These are phyloP conservation scores for Pestalotiopsis sp. DNA, from an alignment of 2,329 filamentous ascomycete species.

Conservation along the genomic window DNA sequence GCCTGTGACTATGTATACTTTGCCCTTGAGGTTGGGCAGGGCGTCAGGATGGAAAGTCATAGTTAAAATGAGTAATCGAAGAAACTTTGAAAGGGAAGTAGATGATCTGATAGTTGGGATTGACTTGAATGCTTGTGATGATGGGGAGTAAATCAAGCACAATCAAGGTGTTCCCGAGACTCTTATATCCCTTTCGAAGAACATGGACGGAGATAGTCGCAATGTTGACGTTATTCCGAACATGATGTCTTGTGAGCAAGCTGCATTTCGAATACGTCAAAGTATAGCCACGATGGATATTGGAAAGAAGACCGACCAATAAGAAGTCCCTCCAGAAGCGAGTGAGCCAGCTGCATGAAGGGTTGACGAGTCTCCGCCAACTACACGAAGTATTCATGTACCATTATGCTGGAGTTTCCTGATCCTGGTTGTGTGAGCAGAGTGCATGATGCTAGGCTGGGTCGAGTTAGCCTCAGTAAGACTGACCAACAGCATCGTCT, in stretches of 20 bases:
- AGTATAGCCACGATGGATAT: neutral
- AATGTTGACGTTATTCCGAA: slow-evolving; percentile 19
- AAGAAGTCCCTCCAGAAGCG: slow-evolving; percentile 17
- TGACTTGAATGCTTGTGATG: slow-evolving; percentile 15
- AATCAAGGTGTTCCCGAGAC: slow-evolving; percentile 15
- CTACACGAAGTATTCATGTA: slow-evolving; percentile 9
- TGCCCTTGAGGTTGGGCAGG: slow-evolving; percentile 44
- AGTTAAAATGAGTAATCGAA: slow-evolving; percentile 17
- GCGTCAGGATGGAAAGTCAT: slow-evolving; percentile 42
- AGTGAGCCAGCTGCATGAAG: slow-evolving; percentile 31
- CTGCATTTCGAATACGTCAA: slow-evolving; percentile 21
- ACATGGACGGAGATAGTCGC: slow-evolving; percentile 19
- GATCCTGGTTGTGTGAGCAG: slow-evolving; percentile 31
- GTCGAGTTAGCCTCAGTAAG: slow-evolving; percentile 12
- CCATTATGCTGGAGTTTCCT: neutral
- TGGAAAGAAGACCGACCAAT: slow-evolving; percentile 16
- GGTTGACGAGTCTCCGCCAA: slow-evolving; percentile 12
- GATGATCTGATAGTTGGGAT: neutral
- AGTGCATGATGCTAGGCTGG: slow-evolving; percentile 35
- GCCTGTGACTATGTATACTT: slow-evolving; percentile 47
- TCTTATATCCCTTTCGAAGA: slow-evolving; percentile 27
- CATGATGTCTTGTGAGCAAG: slow-evolving; percentile 26
- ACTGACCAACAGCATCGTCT: neutral
- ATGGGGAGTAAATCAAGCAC: slow-evolving; percentile 18
- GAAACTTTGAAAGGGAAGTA: neutral